Evolutionary conservation across 2,329 filamentous ascomycete species (phyloP), one percentile per base, ranked within the genome.

Genomic region (Neonectria coccinea): DNA sequence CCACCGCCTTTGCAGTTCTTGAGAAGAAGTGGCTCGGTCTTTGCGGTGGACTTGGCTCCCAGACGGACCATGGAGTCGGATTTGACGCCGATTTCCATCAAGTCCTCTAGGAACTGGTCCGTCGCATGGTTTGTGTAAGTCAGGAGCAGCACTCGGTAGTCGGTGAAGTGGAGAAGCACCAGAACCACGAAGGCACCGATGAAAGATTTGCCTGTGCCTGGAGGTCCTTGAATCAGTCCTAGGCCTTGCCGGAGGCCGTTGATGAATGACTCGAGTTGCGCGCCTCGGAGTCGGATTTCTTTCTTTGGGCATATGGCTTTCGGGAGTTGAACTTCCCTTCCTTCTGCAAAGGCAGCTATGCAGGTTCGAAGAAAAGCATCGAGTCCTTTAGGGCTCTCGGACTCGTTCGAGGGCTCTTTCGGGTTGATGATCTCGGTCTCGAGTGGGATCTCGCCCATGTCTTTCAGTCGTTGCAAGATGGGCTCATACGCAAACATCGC

Each of bases 181-280:
- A 89, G 88, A 0, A 87, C 85, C 1, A 90, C 79, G 2, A 91
- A 78, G 0, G 90, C 88, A 0, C 92, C 92, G 3, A 92, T 85
- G 66, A 92, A 92, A 0, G 90, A 92, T 68, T 94, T 94, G 1
- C 92, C 92, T 0, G 91, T 94, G 0, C 90, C 91, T 68, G 91
- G 92, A 1, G 92, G 92, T 0, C 91, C 91, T 79, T 93, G 91
- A 2, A 94, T 91, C 0, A 90, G 74, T 52, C 86, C 88, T 0
- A 93, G 75, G 0, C 78, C 76, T 8, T 83, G 84, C 0, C 74
- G 78, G 0, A 94, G 69, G 0, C 87, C 86, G 16, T 82, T 75
- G 3, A 87, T 65, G 0, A 93, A 73, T 1, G 90, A 89, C 0
- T 79, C 69, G 0, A 83, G 77, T 68, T 93, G 91, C 0, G 89